phyloP scores from a whole-genome alignment of 2,329 filamentous ascomycete genomes.

The Rhynchosporium agropyri region DNA sequence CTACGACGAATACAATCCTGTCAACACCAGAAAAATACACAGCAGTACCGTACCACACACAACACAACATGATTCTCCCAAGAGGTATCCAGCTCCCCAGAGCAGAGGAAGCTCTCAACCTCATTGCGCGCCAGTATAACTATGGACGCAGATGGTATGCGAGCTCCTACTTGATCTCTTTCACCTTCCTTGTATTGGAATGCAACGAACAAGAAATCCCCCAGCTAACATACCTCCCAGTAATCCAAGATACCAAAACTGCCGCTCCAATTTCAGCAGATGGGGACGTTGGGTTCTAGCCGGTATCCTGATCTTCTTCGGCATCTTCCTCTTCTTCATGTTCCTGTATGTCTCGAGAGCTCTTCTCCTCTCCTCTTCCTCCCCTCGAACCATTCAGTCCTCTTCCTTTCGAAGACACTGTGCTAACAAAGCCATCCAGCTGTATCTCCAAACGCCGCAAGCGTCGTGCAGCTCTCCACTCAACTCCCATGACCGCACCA shows the following conservation, averaged over 20 bases:
- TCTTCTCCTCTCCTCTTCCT: neutral
- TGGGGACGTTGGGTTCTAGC: constrained; percentile 35
- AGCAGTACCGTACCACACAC: neutral
- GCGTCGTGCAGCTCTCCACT: constrained; percentile 14
- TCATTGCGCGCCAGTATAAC: constrained; percentile 13
- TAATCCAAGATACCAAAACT: constrained; percentile 15
- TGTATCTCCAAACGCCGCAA: constrained; percentile 21
- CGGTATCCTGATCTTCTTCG: constrained; percentile 31
- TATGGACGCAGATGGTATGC: constrained; percentile 11
- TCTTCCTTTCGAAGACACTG: neutral
- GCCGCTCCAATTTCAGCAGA: constrained; percentile 23
- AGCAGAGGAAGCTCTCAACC: constrained; percentile 43
- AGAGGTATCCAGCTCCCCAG: constrained; percentile 39
- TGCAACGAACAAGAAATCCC: neutral
- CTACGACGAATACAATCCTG: neutral
- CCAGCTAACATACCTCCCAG: constrained; percentile 2
- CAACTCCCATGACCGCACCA: constrained; percentile 20
- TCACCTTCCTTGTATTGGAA: neutral
- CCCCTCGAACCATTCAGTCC: neutral
- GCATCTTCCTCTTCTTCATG: constrained; percentile 24
- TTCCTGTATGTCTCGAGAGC: constrained; percentile 25
- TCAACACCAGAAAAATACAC: neutral
- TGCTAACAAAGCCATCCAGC: neutral
- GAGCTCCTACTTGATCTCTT: neutral
- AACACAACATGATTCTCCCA: constrained; percentile 27